Evolutionary conservation across 768 basidiomycete species (phyloP).

Genomic region (Pleurotus eryngii): DNA sequence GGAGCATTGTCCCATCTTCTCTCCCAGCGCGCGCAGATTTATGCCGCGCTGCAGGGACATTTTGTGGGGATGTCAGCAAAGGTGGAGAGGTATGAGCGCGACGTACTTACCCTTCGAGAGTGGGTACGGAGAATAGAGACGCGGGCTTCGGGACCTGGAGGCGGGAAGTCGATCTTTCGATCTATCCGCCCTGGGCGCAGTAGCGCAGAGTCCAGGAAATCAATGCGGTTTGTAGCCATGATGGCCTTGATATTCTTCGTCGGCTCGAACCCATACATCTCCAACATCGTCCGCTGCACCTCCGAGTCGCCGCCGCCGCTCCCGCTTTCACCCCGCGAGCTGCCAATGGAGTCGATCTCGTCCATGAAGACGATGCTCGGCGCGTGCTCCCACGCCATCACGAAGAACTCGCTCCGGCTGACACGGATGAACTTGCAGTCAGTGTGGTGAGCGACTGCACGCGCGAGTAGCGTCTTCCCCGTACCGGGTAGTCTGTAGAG

Average conservation of each 20-base stretch:
- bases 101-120: constrained; percentile 72
- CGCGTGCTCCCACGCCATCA: constrained; percentile 97
- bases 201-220: constrained; percentile 92
- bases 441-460: constrained; percentile 96
- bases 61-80: constrained; percentile 32
- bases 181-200: constrained; percentile 95
- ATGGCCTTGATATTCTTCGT: constrained; percentile 96
- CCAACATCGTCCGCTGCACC: constrained; percentile 89
- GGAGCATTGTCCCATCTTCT: constrained; percentile 99
- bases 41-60: constrained; percentile 99
- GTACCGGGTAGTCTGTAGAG: constrained; percentile 96
- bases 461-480: constrained; percentile 91
- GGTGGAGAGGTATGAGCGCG: background rate
- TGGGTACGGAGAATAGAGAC: constrained; percentile 97
- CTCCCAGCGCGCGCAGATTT: constrained; percentile 91
- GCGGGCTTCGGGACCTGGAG: constrained; percentile 94
- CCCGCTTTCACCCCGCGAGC: constrained; percentile 88
- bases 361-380: constrained; percentile 99
- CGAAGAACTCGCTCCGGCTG: constrained; percentile 91
- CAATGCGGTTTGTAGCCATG: constrained; percentile 99
- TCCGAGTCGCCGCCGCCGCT: constrained; percentile 87
- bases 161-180: constrained; percentile 96
- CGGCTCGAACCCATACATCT: constrained; percentile 87
- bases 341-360: constrained; percentile 97
- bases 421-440: constrained; percentile 98